Evolutionary conservation across 202 grass and related monocot genomes (phyloP).

Genomic region (Hordeum pubiflorum): DNA sequence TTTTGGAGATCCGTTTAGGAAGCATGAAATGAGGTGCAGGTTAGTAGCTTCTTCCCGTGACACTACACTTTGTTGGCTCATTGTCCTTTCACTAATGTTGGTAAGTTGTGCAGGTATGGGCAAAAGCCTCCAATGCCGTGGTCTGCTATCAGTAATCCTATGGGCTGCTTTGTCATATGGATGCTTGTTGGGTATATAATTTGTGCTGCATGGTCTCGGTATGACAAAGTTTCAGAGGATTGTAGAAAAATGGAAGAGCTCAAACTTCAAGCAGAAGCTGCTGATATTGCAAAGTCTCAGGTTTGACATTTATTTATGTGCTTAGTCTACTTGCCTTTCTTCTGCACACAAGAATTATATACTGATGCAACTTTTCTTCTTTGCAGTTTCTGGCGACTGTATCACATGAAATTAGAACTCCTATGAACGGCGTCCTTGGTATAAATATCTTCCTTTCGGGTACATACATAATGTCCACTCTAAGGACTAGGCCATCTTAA

Average conservation of each 20-base stretch:
- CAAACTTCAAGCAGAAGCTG: constrained; percentile 90
- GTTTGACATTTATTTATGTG: constrained; percentile 24
- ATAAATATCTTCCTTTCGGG: neutral
- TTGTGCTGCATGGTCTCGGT: constrained; percentile 67
- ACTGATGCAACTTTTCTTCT: constrained; percentile 13
- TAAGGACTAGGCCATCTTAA: neutral
- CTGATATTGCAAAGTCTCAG: constrained; percentile 94
- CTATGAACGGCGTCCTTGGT: constrained; percentile 98
- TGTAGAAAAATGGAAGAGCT: constrained; percentile 92
- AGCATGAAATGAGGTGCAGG: constrained; percentile 95
- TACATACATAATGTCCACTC: neutral
- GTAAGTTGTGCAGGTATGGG: constrained; percentile 47
- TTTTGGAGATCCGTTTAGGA: constrained; percentile 95
- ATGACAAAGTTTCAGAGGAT: constrained; percentile 91
- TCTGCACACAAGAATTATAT: neutral
- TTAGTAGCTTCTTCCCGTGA: constrained; percentile 19
- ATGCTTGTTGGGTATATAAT: constrained; percentile 82
- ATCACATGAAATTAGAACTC: constrained; percentile 98
- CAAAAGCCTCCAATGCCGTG: constrained; percentile 59
- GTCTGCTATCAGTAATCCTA: constrained; percentile 66
- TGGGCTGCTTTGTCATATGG: constrained; percentile 71
- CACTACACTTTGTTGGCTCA: neutral
- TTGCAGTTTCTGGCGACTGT: constrained; percentile 95
- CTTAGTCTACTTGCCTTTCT: neutral
- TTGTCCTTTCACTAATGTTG: constrained; percentile 28